Evolutionary conservation across 2,329 filamentous ascomycete genomes (phyloP).

Genomic region (Calonectria ilicicola): DNA sequence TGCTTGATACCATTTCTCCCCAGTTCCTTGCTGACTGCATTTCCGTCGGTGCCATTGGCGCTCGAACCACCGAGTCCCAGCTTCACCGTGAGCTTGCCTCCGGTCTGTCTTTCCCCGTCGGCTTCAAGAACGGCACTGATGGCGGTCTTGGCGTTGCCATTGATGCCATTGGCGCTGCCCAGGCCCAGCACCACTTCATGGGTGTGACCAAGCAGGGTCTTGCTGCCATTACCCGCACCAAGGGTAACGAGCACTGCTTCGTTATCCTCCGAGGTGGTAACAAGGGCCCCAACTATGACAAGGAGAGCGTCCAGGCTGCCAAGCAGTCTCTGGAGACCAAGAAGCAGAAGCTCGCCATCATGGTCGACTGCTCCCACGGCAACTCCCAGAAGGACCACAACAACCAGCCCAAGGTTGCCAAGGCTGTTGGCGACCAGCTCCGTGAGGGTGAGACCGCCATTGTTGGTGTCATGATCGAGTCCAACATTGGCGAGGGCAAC

Average conservation of each 20-base stretch:
- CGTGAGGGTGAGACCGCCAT: slow-evolving; percentile 88
- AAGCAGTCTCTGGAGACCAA: slow-evolving; percentile 86
- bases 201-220: slow-evolving; percentile 98
- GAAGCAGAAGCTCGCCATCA: slow-evolving; percentile 88
- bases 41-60: slow-evolving; percentile 94
- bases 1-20: slow-evolving; percentile 98
- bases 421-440: slow-evolving; percentile 85
- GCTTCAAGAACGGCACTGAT: slow-evolving; percentile 99
- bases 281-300: slow-evolving; percentile 94
- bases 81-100: slow-evolving; percentile 95
- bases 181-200: slow-evolving; percentile 95
- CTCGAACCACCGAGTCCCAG: slow-evolving; percentile 95
- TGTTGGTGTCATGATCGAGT: slow-evolving; percentile 98
- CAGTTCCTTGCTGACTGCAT: slow-evolving; percentile 98
- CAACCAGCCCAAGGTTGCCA: slow-evolving; percentile 95
- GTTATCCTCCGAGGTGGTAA: slow-evolving; percentile 94
- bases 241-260: slow-evolving; percentile 96
- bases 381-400: slow-evolving; percentile 98
- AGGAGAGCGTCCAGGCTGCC: slow-evolving; percentile 81
- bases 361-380: slow-evolving; percentile 98
- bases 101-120: slow-evolving; percentile 95
- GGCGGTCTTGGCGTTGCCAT: slow-evolving; percentile 91
- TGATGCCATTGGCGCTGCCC: slow-evolving; percentile 91
- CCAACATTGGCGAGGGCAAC: slow-evolving; percentile 91
- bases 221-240: slow-evolving; percentile 92